Evolutionary conservation across 1,139 yeast species (phyloP).

Genomic region (Scheffersomyces titani): DNA sequence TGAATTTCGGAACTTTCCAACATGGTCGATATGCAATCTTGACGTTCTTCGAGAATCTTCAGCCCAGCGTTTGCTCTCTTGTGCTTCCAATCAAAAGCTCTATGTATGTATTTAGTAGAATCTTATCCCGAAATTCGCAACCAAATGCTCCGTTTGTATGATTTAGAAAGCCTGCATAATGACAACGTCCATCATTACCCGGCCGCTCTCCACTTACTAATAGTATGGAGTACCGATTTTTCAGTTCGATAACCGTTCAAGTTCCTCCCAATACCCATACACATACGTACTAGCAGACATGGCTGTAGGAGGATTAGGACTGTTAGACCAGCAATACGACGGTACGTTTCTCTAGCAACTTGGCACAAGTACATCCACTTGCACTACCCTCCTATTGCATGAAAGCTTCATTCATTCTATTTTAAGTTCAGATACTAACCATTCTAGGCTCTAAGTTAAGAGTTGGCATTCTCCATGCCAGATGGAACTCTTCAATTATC

Average conservation of each 20-base stretch:
- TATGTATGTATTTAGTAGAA: neutral
- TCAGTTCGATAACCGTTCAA: neutral
- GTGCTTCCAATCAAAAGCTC: neutral
- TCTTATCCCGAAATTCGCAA: neutral
- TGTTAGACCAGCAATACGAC: slow-evolving; percentile 69
- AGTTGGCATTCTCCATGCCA: slow-evolving; percentile 88
- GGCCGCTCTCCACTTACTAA: neutral
- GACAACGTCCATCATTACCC: neutral
- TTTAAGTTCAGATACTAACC: slow-evolving; percentile 8
- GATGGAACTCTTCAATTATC: slow-evolving; percentile 86
- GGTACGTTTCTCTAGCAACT: slow-evolving; percentile 32
- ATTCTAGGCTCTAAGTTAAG: slow-evolving; percentile 55
- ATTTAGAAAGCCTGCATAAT: neutral
- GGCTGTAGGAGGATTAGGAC: slow-evolving; percentile 83
- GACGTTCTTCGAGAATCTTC: no score
- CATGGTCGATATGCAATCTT: no score
- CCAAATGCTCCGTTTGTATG: neutral
- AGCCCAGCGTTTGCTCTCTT: neutral
- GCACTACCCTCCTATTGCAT: neutral
- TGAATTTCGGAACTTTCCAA: no score
- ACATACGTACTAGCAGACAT: slow-evolving; percentile 28
- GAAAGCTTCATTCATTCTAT: neutral
- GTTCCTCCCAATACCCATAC: neutral
- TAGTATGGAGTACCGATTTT: neutral
- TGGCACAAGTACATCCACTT: neutral